Base-by-base conservation (phyloP, 2,329 filamentous ascomycete species). In the Aspergillus terreus region DNA sequence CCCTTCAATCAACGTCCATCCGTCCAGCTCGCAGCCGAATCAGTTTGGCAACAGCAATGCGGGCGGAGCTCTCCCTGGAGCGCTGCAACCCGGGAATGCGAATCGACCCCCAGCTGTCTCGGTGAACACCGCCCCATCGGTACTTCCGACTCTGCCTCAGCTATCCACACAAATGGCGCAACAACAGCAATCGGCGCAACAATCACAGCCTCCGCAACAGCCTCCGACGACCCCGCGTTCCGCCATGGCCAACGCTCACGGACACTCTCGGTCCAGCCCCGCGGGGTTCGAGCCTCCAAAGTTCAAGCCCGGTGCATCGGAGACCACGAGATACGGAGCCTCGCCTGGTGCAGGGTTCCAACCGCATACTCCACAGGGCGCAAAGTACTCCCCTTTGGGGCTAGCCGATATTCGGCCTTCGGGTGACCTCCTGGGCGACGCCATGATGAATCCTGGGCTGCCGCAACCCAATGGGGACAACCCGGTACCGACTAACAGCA, bases 381-480 rank as follows among this genome's bases (percentile, higher is more conserved):
- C 86, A 75, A 79, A 90, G 59, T 92, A 94, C 68, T 95, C 92
- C 7, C 92, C 92, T 2, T 80, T 97, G 30, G 94, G 91, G 14
- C 82, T 97, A 41, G 89, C 91, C 54, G 92, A 97, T 70, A 96
- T 97, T 68, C 82, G 92, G 52, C 90, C 91, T 10, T 84, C 90
- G 51, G 88, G 88, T 58, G 90, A 96, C 46, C 85, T 82, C 67
- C 81, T 94, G 65, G 85, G 85, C 15, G 90, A 95, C 59, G 83
- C 84, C 46, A 76, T 82, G 12, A 78, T 84, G 40, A 85, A 85
- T 30, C 76, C 79, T 2, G 76, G 76, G 42, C 70, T 72, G 71
- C 78, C 71, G 59, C 79, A 82, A 47, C 87, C 87, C 66, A 88
- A 91, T 64, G 78, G 84, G 47, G 82, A 83, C 82, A 83, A 66